Conservation (phyloP, 2,329 filamentous ascomycete species). For the Colletotrichum liaoningense region DNA sequence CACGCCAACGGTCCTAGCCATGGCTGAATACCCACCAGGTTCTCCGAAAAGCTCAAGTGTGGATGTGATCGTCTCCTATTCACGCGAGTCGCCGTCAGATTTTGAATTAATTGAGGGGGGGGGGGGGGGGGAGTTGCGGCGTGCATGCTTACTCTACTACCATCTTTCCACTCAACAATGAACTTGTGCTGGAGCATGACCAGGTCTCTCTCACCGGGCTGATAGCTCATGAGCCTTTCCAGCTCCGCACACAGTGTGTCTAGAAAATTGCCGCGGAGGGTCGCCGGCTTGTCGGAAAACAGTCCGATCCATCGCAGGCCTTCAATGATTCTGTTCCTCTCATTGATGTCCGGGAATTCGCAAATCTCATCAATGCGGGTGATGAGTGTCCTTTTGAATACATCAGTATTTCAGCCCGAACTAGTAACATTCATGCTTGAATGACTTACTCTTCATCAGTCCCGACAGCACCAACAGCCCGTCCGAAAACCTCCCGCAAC, state of each 20-base stretch:
- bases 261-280: constrained; percentile 71
- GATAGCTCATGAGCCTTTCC: constrained; percentile 80
- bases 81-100: background rate
- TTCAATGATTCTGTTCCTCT: constrained; percentile 71
- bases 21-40: constrained; percentile 74
- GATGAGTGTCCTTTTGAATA: too few species aligned
- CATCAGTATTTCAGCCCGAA: background rate
- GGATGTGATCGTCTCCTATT: constrained; percentile 62
- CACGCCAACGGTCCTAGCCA: constrained; percentile 76
- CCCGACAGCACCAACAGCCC: constrained; percentile 77
- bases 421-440: too few species aligned
- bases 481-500: constrained; percentile 77
- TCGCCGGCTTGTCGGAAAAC: constrained; percentile 65
- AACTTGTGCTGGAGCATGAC: constrained; percentile 74
- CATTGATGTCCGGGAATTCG: constrained; percentile 67
- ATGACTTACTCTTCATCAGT: constrained; percentile 69
- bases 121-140: accelerated
- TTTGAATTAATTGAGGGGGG: background rate
- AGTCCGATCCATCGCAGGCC: constrained; percentile 74
- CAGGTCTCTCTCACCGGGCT: constrained; percentile 72
- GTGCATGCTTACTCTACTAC: constrained; percentile 48
- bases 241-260: constrained; percentile 79
- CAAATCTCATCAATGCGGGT: constrained; percentile 72
- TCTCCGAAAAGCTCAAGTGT: constrained; percentile 75
- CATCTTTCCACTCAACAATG: constrained; percentile 74